A percentile compares a stretch with the other conserved stretches of the same genome.
phyloP scores from a whole-genome alignment of 306 rosid genomes.

The Quercus cerris region DNA sequence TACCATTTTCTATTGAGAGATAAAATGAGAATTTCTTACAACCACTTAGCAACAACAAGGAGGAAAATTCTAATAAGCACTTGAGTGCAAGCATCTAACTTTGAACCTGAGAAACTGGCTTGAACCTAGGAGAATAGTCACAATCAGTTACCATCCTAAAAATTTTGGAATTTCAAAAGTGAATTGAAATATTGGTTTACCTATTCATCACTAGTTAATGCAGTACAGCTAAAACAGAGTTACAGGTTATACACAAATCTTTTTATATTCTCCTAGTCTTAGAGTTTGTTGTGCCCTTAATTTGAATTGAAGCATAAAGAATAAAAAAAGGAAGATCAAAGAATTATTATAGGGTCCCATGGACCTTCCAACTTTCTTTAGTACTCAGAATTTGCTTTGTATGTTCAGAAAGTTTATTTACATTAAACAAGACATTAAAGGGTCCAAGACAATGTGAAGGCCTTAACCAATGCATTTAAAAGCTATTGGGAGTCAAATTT shows the following conservation, averaged over 20 bases:
- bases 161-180: too few relatives aligned
- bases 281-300: not conserved
- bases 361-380: too few relatives aligned
- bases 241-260: not conserved
- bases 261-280: not conserved
- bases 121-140: not conserved
- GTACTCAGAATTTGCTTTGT: too few relatives aligned
- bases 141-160: not conserved
- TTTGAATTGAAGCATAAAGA: too few relatives aligned
- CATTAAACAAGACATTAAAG: too few relatives aligned
- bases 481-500: too few relatives aligned
- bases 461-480: too few relatives aligned
- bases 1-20: not conserved
- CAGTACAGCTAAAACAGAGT: not conserved
- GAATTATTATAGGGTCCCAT: too few relatives aligned
- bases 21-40: not conserved
- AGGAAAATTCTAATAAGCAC: not conserved
- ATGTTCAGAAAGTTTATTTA: too few relatives aligned
- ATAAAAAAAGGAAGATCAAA: too few relatives aligned
- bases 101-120: not conserved
- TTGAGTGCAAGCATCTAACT: not conserved
- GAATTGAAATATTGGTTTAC: too few relatives aligned
- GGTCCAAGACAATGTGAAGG: too few relatives aligned
- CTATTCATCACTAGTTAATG: not conserved
- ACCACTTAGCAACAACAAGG: not conserved